Base-by-base conservation (phyloP, 2,329 filamentous ascomycete species). In the Trichophyton schoenleinii region DNA sequence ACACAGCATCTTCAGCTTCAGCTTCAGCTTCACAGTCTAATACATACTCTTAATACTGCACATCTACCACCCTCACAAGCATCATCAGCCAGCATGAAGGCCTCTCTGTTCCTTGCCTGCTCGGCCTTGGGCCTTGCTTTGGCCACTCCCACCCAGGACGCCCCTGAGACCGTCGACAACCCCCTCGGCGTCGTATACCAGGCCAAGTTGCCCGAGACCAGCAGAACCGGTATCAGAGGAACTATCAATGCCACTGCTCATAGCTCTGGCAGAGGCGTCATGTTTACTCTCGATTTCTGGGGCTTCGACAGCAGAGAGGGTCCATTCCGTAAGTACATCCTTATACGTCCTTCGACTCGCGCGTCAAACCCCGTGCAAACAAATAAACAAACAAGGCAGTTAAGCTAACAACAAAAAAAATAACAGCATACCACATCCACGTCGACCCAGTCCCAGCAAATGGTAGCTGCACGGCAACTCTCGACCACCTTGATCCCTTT, bases 401-500 rank as follows among this genome's bases (percentile, higher is more conserved):
- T 48, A 13, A 9, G 7, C 41, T 36, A 49, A 48, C 58, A 34
- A 28, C 18, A 31, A 42, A 9, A 8, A 42, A 28, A 13, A n/a
- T 1, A 18, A 28, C 44, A 67, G 87, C 78, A 63, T 91, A 90
- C 76, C 88, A 91, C 71, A 77, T 92, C 66, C 88, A 92, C 73
- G 81, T 80, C 59, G 68, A 77, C 18, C 83, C 84, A 7, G 85
- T 90, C 9, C 81, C 84, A 3, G 72, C 70, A 25, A 75, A 84
- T 64, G 88, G 87, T 65, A 89, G 90, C 79, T 92, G 88, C 78
- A 87, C 82, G 58, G 72, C 73, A 3, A 86, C 88, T 1, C 77
- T 82, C 3, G 82, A 77, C 1, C 88, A 92, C 69, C 80, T 90
- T 11, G 87, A 91, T 69, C 88, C 88, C 18, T 88, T 80, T 71